Base-by-base conservation (phyloP, 352 stramenopile genomes). In the Phytophthora quininea region DNA sequence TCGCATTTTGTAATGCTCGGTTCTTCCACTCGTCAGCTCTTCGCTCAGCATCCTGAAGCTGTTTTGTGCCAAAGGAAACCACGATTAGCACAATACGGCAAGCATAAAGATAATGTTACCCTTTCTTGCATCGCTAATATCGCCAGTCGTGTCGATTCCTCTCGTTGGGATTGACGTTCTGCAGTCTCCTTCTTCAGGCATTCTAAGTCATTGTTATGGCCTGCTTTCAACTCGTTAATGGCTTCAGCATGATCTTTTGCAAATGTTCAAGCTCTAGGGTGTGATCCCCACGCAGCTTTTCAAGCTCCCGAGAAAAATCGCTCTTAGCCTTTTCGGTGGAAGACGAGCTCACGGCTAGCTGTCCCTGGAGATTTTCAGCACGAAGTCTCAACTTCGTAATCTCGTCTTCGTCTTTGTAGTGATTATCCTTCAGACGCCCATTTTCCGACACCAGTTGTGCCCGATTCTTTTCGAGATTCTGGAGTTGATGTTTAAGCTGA, bases 401-500 rank as follows among this genome's bases (percentile, higher is more conserved):
- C 11, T 77, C 54, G 3, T 80, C 69, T 60, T 82, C 67, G 6
- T 60, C 53, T 37, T 75, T 70, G 5, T 70, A 69, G 3, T 78
- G 63, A 5, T 81, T 53, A 32, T 82, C 76, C 30, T 79, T 75
- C 27, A 79, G 42, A 19, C 80, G 69, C 7, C 60, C 63, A n/a
- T 79, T 69, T 27, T 92, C 83, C 3, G 71, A 55, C 9, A 80
- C 43, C 3, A 89, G 54, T 35, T 79, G 56, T 6, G 52, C 62
- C 29, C 82, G 78, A 42, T 57, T 76, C 57, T 82, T 90, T 29
- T 90, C 77, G 3, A 80, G 60, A 2, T 46, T 72, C 33, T 80
- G 69, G 0, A 89, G 59, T 51, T 91, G 74, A 29, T 82, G 64
- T 35, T 90, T 90, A 14, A 91, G 78, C 35, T 79, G 66, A 32